These are phyloP conservation scores for Apiotrichum domesticum DNA, from an alignment of 1,284 basidiomycete species.

Conservation along the genomic window DNA sequence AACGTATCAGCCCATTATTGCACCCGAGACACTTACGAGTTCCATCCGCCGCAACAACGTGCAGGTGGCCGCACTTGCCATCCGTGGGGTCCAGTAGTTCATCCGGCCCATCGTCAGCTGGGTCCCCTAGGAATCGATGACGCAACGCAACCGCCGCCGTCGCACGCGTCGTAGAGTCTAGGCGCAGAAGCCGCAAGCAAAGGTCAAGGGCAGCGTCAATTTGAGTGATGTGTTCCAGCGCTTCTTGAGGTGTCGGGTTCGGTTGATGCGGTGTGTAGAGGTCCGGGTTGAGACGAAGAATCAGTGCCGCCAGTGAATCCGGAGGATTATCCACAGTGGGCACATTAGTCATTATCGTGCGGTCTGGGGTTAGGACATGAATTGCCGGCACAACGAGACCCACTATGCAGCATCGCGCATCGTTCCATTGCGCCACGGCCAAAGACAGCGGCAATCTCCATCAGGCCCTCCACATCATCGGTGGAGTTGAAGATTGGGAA, in stretches of 20 bases:
- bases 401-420: conserved; percentile 83
- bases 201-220: conserved; percentile 68
- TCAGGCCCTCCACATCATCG: conserved; percentile 89
- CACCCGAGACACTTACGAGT: conserved; percentile 31
- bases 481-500: conserved; percentile 93
- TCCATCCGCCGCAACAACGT: conserved; percentile 22
- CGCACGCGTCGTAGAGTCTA: conserved; percentile 66
- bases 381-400: conserved; percentile 34
- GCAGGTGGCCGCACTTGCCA: conserved; percentile 39
- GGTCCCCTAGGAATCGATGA: conserved; percentile 62
- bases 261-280: conserved; percentile 55
- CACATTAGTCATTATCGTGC: conserved; percentile 77
- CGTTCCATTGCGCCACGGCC: conserved; percentile 79
- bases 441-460: conserved; percentile 88
- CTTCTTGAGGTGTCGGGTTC: conserved; percentile 34
- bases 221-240: conserved; percentile 50
- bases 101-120: conserved; percentile 20
- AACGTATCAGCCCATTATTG: too few relatives aligned
- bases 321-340: conserved; percentile 64
- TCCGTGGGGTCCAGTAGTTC: conserved; percentile 24
- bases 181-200: conserved; percentile 62
- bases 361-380: conserved; percentile 53
- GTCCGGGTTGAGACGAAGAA: conserved; percentile 68
- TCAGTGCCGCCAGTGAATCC: conserved; percentile 63
- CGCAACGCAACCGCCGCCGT: conserved; percentile 69